Conservation (phyloP, 2,329 filamentous ascomycete species). For the Pochonia chlamydosporia region DNA sequence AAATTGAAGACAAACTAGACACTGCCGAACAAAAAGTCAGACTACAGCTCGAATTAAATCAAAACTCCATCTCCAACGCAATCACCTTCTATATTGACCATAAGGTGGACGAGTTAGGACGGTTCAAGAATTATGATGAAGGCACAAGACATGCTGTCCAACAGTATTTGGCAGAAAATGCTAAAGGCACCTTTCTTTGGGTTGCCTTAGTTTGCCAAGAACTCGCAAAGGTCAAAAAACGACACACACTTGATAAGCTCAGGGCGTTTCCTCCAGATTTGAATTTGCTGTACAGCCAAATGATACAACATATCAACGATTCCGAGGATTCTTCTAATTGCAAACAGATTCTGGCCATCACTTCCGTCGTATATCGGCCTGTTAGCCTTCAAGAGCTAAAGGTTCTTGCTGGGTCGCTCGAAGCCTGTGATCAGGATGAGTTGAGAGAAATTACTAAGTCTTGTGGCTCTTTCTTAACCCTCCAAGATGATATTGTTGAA, state of each 20-base stretch:
- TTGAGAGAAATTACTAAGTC: neutral
- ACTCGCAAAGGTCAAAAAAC: slow-evolving; percentile 2
- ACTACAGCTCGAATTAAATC: slow-evolving; percentile 31
- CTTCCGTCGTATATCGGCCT: slow-evolving; percentile 27
- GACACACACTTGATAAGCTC: no score
- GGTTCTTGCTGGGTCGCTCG: slow-evolving; percentile 13
- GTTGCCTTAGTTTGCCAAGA: slow-evolving; percentile 15
- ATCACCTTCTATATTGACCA: slow-evolving; percentile 28
- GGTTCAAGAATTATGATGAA: slow-evolving; percentile 4
- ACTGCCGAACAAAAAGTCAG: slow-evolving; percentile 13
- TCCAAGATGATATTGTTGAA: neutral
- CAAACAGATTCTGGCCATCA: slow-evolving; percentile 25
- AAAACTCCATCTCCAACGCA: slow-evolving; percentile 23
- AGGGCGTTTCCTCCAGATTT: slow-evolving; percentile 28
- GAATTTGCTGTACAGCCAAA: slow-evolving; percentile 29
- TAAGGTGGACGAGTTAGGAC: slow-evolving; percentile 21
- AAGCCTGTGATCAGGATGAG: neutral
- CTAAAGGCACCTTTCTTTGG: slow-evolving; percentile 26
- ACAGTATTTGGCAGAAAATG: slow-evolving; percentile 20
- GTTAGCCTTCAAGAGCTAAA: slow-evolving; percentile 29
- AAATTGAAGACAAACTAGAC: slow-evolving; percentile 28
- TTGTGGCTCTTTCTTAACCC: neutral
- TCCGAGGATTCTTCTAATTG: slow-evolving; percentile 24
- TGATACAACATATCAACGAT: slow-evolving; percentile 26
- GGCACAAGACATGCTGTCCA: slow-evolving; percentile 4